Conservation (phyloP, 1,284 basidiomycete species). For the Rhodotorula sp. region DNA sequence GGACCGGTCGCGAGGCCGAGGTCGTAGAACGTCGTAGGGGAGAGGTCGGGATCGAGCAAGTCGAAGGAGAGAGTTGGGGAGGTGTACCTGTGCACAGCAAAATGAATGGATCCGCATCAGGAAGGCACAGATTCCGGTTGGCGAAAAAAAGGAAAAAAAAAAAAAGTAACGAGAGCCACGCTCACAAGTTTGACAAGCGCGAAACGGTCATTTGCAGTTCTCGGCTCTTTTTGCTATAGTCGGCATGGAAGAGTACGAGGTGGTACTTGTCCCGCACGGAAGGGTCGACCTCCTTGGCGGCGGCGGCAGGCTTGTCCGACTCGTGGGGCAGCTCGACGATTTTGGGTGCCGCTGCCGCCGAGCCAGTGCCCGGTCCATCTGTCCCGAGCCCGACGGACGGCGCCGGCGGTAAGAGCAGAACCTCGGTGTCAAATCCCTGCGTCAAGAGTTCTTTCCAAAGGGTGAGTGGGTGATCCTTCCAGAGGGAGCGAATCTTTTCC, state of each 20-base stretch:
- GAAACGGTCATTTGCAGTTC: constrained; percentile 30
- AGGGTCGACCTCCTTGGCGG: background rate
- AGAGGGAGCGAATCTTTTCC: background rate
- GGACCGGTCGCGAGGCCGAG: constrained; percentile 28
- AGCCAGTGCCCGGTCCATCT: too few relatives aligned
- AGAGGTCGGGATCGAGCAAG: constrained; percentile 11
- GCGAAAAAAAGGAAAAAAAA: background rate
- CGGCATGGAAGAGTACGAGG: constrained; percentile 36
- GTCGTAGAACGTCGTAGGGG: constrained; percentile 34
- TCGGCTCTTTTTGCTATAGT: constrained; percentile 20
- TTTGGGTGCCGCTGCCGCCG: background rate
- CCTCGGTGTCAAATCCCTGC: constrained; percentile 27
- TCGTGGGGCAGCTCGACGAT: constrained; percentile 18
- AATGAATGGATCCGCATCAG: background rate
- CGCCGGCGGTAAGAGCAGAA: constrained; percentile 27
- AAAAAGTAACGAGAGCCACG: background rate
- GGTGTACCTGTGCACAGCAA: constrained; percentile 4
- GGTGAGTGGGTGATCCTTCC: constrained; percentile 3
- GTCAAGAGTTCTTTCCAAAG: too few relatives aligned
- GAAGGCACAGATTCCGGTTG: background rate
- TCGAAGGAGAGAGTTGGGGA: constrained; percentile 19
- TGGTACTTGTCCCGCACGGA: background rate
- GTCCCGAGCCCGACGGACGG: background rate
- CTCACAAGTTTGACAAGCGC: constrained; percentile 5
- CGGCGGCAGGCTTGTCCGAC: background rate